These are phyloP conservation scores for Lentithecium fluviatile DNA, from an alignment of 495 filamentous ascomycete genomes.

Conservation along the genomic window DNA sequence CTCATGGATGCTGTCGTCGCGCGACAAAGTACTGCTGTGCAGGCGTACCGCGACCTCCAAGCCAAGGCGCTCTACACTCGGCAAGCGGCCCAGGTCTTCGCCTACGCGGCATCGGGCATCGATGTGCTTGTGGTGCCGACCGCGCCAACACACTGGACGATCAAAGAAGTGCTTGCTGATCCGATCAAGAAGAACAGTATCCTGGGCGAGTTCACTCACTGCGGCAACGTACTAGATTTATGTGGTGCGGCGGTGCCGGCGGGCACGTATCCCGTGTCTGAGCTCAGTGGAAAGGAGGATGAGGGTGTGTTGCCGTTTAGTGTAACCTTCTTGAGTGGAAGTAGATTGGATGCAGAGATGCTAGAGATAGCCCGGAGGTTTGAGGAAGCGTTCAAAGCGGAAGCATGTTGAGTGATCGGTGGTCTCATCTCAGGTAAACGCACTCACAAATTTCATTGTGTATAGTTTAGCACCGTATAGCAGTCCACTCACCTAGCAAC, in stretches of 20 bases:
- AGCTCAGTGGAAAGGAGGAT: slow-evolving; percentile 35
- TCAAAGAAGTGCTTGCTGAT: slow-evolving; percentile 56
- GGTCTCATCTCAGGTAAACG: no score
- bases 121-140: slow-evolving; percentile 64
- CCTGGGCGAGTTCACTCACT: slow-evolving; percentile 63
- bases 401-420: background rate
- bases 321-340: slow-evolving; percentile 59
- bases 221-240: slow-evolving; percentile 64
- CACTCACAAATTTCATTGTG: no score
- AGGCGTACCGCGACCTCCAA: slow-evolving; percentile 57
- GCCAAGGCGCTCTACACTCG: slow-evolving; percentile 48
- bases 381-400: slow-evolving; percentile 42
- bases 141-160: slow-evolving; percentile 57
- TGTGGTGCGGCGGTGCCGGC: slow-evolving; percentile 61
- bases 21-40: slow-evolving; percentile 51
- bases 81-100: slow-evolving; percentile 51
- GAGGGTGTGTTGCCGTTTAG: slow-evolving; percentile 57
- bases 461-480: no score
- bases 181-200: slow-evolving; percentile 56
- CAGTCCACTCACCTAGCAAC: no score
- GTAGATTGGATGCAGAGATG: slow-evolving; percentile 56
- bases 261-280: slow-evolving; percentile 44
- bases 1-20: slow-evolving; percentile 52
- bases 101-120: slow-evolving; percentile 46
- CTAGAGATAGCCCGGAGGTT: slow-evolving; percentile 56